Percentiles rank a stretch among this genome's conserved stretches.
Evolutionary conservation across 2,329 filamentous ascomycete species (phyloP).

Genomic region (Sarocladium oryzae): DNA sequence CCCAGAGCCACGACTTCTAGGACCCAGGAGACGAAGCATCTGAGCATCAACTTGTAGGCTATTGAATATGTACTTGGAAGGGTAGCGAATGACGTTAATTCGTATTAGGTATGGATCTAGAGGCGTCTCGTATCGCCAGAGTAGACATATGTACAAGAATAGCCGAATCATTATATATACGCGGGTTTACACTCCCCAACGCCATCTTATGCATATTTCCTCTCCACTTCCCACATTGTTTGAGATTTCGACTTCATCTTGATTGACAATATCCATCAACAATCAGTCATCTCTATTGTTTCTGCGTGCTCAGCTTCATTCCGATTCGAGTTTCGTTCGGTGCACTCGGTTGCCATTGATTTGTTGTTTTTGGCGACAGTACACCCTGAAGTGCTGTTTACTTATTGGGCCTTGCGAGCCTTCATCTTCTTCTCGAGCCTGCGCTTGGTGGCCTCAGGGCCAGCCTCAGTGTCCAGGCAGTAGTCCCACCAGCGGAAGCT

Average conservation of each 20-base stretch:
- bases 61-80: background rate
- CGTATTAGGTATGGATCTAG: conserved; percentile 25
- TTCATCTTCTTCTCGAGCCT: conserved; percentile 72
- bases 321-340: background rate
- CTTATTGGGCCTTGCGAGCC: conserved; percentile 55
- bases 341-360: background rate
- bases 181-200: conserved; percentile 6
- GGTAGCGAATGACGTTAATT: conserved; percentile 23
- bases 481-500: conserved; percentile 99
- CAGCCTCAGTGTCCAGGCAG: conserved; percentile 85
- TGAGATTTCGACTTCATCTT: background rate
- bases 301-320: background rate
- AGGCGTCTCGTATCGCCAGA: conserved; percentile 15
- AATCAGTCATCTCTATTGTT: background rate
- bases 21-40: no score
- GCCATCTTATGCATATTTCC: conserved; percentile 6
- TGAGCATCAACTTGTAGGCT: no score
- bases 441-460: conserved; percentile 76
- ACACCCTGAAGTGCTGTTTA: background rate
- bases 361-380: no score
- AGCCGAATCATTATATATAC: conserved; percentile 3
- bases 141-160: conserved; percentile 10
- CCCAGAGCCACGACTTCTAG: no score
- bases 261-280: background rate
- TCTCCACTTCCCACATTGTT: no score